Evolutionary conservation across 2,329 filamentous ascomycete genomes (phyloP), one percentile per base, ranked within the genome.

Genomic region (Emydomyces testavorans): DNA sequence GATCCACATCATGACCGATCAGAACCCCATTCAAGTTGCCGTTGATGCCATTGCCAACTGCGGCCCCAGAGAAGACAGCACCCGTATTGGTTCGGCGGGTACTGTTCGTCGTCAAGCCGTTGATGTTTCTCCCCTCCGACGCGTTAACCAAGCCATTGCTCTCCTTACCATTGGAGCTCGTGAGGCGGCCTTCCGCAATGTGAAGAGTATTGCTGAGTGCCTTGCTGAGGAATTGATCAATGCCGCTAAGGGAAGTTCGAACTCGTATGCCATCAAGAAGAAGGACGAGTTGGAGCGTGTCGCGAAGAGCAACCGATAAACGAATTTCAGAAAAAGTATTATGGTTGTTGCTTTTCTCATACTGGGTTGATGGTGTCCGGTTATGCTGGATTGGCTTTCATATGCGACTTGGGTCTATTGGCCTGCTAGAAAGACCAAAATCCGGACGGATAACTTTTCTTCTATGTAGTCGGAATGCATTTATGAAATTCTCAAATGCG

Each of bases 201-300:
- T 98, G 81, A 98, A 98, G 89, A 89, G 84, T 69, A 93, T 98
- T 71, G 89, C 93, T 66, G 92, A 98, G 82, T 96, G 92, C 79
- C 78, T 98, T 66, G 92, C 92, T 70, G 93, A 98, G 78, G 92
- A 98, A 83, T 82, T 98, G 72, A 96, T 98, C 84, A 98, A 98
- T 81, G 93, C 93, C 71, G 93, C 93, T 74, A 98, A 98, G 87
- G 92, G 92, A 69, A 93, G 85, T 83, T 93, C 85, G 78, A 98
- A 98, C 88, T 95, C 89, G 62, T 98, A 96, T 74, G 92, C 93
- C 68, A 98, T 98, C 83, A 98, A 98, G 88, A 98, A 98, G 88
- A 98, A 98, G 90, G 92, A 98, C 75, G 93, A 98, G 85, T 76
- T 98, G 78, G 92, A 98, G 85, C 92, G 92, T 92, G 92, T 98